A percentile compares a stretch with the other conserved stretches of the same genome.
Conservation (phyloP, 106 monocot species). For the Dendrobium officinale region DNA sequence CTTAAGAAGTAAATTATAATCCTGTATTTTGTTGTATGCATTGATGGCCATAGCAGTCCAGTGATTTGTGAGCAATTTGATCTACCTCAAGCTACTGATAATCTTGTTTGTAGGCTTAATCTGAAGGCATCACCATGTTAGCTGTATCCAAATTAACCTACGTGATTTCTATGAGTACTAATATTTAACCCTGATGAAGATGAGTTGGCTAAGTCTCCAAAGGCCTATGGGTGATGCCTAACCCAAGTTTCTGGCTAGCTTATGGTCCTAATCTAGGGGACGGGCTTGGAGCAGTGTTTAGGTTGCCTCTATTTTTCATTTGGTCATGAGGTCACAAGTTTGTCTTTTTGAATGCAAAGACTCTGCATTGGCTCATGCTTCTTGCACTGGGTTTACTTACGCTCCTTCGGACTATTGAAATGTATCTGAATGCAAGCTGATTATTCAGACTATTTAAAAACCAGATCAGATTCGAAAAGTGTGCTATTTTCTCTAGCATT, state of each 20-base stretch:
- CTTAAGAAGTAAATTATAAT: not conserved
- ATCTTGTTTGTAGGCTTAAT: not conserved
- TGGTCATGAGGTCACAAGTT: not conserved
- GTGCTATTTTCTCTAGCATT: too few species aligned
- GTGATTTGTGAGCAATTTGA: not conserved
- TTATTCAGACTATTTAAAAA: too few species aligned
- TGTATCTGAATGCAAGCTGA: too few species aligned
- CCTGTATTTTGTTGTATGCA: not conserved
- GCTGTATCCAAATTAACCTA: not conserved
- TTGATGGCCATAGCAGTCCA: not conserved
- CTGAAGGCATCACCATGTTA: not conserved
- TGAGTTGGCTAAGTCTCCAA: not conserved
- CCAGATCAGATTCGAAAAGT: too few species aligned
- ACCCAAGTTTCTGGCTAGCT: not conserved
- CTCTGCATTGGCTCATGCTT: too few species aligned
- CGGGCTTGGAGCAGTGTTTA: not conserved
- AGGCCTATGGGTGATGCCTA: not conserved
- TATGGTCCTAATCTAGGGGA: not conserved
- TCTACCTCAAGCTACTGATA: not conserved
- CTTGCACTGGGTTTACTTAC: too few species aligned
- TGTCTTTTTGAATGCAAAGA: not conserved
- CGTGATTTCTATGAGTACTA: not conserved
- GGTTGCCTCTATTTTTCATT: not conserved
- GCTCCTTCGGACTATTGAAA: too few species aligned
- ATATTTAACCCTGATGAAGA: not conserved